Base-by-base conservation (phyloP, 345 rosid genomes). In the Acer campestre region DNA sequence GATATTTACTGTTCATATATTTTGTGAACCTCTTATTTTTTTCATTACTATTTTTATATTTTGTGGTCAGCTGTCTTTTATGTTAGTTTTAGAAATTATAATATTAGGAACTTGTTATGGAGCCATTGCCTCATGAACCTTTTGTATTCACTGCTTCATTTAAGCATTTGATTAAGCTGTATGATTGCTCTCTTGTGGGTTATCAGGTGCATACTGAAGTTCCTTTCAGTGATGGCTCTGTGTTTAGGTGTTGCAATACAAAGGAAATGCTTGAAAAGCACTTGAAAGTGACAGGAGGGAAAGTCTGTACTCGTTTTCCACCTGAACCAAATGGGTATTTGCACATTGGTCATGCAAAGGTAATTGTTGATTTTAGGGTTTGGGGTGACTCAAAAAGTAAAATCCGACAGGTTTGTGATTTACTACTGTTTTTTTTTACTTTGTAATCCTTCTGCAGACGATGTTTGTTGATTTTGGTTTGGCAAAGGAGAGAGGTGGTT, bases 311-410 rank as follows among this genome's bases (percentile, higher is more conserved):
- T 9, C 94, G 97, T 67, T 94, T 94, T 59, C 98, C 98, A 9
- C 99, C 98, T 61, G 98, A 97, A 85, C 98, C 98, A 80, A 97
- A 97, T 90, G 99, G 99, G 38, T 94, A 94, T 88, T 89, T 94
- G 35, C 99, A 97, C 78, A 97, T 97, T 80, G 99, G 98, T 67
- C 99, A 94, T 88, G 98, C 99, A 29, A 97, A 94, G 95, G 99
- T 94, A 88, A 81, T 67, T 66, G 80, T 67, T 63, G 48, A 40
- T 13, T 35, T 27, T 49, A 23, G 38, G 58, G 76, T 75, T 74
- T 70, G 12, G 20, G 71, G 67, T 46, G 18, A 31, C 35, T 61
- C 4, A 25, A 25, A 40, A 12, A 59, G 44, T 38, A 42, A 18
- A 5, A 29, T 16, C 20, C 2, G 70, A 44, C 23, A 35, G 58